These are phyloP conservation scores for Kwoniella dejecticola DNA, from an alignment of 768 basidiomycete genomes.

Conservation along the genomic window DNA sequence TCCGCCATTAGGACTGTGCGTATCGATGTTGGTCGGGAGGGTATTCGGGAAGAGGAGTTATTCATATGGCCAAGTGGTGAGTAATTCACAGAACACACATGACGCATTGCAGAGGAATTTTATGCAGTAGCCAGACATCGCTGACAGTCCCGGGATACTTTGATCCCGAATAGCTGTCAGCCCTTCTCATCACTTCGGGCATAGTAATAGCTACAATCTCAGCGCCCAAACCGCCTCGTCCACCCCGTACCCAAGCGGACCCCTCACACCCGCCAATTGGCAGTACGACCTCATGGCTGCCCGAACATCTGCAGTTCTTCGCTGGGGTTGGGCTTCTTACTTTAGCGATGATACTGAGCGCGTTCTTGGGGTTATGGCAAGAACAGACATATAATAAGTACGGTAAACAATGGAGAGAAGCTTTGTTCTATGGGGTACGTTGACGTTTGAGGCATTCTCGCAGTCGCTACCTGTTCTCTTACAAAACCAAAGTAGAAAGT, in stretches of 20 bases:
- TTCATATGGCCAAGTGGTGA: constrained; percentile 62
- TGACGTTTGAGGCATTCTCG: no score
- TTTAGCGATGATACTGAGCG: constrained; percentile 68
- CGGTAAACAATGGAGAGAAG: constrained; percentile 78
- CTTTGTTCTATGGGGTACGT: constrained; percentile 77
- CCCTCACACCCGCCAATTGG: neutral
- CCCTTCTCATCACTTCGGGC: constrained; percentile 68
- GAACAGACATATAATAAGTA: constrained; percentile 73
- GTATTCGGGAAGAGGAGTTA: constrained; percentile 66
- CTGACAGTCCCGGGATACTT: no score
- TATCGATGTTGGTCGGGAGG: constrained; percentile 75
- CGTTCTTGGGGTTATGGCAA: constrained; percentile 71
- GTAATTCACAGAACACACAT: no score
- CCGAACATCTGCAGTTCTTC: constrained; percentile 58
- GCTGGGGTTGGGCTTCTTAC: constrained; percentile 72
- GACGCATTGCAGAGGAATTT: no score
- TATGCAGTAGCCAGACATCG: no score
- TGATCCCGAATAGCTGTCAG: constrained; percentile 61
- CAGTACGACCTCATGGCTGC: constrained; percentile 10
- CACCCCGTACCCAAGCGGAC: neutral
- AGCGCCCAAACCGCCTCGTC: constrained; percentile 40
- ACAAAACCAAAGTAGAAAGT: no score
- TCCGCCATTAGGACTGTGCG: constrained; percentile 72
- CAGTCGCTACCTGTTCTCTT: no score
- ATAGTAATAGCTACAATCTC: constrained; percentile 74